Base-by-base conservation (phyloP, 441 rosid genomes). In the Hypseocharis bilobata region DNA sequence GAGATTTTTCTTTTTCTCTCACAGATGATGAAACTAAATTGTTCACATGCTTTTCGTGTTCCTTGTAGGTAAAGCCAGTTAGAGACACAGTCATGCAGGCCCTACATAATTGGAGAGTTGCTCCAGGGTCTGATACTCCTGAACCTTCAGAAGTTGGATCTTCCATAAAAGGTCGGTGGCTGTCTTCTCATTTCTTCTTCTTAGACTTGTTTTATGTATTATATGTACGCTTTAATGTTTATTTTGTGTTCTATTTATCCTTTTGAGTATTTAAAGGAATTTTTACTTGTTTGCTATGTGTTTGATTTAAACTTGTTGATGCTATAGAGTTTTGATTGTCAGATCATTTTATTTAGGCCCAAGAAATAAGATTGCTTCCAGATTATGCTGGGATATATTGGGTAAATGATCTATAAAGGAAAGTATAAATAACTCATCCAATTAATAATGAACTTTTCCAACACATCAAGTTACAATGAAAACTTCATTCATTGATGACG, bases 61-160 rank as follows among this genome's bases (percentile, higher is more conserved):
- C 73, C 61, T 74, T 75, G 49, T 49, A 89, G 98, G 98, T 92
- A 69, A 92, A 88, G 73, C 98, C 98, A 69, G 96, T 92, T 49
- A 84, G 98, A 77, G 98, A 92, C 72, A 73, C 87, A 0, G 87
- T 85, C 28, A 40, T 83, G 57, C 84, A 81, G 68, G 91, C 96
- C 56, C 74, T 92, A 22, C 91, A 83, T 73, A 79, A 72, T 73
- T 92, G 98, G 98, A 88, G 76, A 82, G 78, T 69, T 72, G 76
- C 86, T 81, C 84, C 81, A 1, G 85, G 91, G 45, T 70, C 75
- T 69, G 86, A 79, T 79, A 76, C 80, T 74, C 83, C 82, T 72
- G 89, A 86, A 69, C 83, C 78, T 66, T 92, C 96, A 51, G 96
- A 86, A 77, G 74, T 83, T 69, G 96, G 87, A 72, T 92, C 90